Base-by-base conservation (phyloP, 2,329 filamentous ascomycete species). In the Allantophomopsis cytisporea region DNA sequence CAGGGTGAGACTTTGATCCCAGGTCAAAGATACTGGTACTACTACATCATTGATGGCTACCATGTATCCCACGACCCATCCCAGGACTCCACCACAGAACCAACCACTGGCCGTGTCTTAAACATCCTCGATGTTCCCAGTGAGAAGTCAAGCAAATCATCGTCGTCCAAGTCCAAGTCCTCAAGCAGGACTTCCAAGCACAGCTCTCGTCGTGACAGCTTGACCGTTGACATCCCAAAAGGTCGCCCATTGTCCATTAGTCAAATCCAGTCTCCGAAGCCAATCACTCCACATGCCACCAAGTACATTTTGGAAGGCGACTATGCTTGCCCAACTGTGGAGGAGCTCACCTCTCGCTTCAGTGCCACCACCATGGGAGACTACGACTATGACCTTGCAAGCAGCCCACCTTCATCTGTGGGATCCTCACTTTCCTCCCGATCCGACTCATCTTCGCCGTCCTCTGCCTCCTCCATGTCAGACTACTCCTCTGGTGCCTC, bases 1-100 rank as follows among this genome's bases (percentile, higher is more conserved):
- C 83, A 91, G 66, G 82, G 81, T 59, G 66, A 76, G 46, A 89
- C 85, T 44, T 75, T 96, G 54, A 80, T 89, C 69, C 71, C 85
- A 54, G 87, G 89, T 60, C 79, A 85, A 60, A 81, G 89, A 60
- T 96, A 96, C 78, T 98, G 91, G 91, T 98, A 96, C 80, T 98
- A 98, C 58, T 98, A 95, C 74, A 95, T 96, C 78, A 91, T 96
- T 63, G 91, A 98, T 62, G 91, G 91, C 53, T 95, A 95, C 77
- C 88, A 95, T 63, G 82, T 94, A 61, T 88, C 88, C 45, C 89
- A 96, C 73, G 91, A 96, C 68, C 88, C 89, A 51, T 84, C 83
- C 61, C 80, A 87, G 60, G 71, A 83, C 56, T 89, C 82, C 58
- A 93, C 84, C 58, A 81, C 83, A 50, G 91, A 98, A 72, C 88